Base-by-base conservation (phyloP, 2,329 filamentous ascomycete species). In the Fusarium humuli region DNA sequence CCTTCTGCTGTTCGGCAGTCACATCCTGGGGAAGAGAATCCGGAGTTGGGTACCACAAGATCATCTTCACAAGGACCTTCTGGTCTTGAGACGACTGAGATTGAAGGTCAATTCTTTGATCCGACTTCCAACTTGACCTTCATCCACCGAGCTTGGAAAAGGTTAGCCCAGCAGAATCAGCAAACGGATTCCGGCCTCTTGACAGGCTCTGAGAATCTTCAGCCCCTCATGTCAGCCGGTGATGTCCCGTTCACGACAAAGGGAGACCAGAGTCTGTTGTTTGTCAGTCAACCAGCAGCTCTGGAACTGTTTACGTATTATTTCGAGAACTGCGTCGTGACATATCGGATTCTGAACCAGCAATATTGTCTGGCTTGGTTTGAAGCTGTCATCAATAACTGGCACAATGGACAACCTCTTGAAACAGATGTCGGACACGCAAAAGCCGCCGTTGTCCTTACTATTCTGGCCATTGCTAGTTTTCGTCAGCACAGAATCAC, bases 281-380 rank as follows among this genome's bases (percentile, higher is more conserved):
- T 79, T 49, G 57, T 88, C 56, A 80, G 82, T 7, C 57, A 82
- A 46, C 77, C 79, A 9, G 74, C 76, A 2, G 79, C 79, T 9
- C 67, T 62, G 6, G 55, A 65, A 2, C 41, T 88, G 4, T 77
- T 89, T 7, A 79, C 81, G 10, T 78, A 87, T 9, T 90, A 89
- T 57, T 90, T 90, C 65, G 87, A 89, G 48, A 87, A 86, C 60
- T 87, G 86, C 9, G 86, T 88, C 22, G 86, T 87, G 1, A 90
- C 87, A 0, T 88, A 89, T 68, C 83, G 87, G 6, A 87, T 89
- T 59, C 72, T 90, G 22, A 86, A 89, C 70, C 79, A 86, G 1
- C 84, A 85, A 0, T 85, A 83, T 4, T 83, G 87, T 0, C 82
- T 86, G 53, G 54, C 67, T 1, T 88, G 86, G 85, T 70, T 85